Percentiles rank a stretch among this genome's conserved stretches.
Conservation (phyloP, 2,329 filamentous ascomycete species). For the Teratosphaeria viscida region DNA sequence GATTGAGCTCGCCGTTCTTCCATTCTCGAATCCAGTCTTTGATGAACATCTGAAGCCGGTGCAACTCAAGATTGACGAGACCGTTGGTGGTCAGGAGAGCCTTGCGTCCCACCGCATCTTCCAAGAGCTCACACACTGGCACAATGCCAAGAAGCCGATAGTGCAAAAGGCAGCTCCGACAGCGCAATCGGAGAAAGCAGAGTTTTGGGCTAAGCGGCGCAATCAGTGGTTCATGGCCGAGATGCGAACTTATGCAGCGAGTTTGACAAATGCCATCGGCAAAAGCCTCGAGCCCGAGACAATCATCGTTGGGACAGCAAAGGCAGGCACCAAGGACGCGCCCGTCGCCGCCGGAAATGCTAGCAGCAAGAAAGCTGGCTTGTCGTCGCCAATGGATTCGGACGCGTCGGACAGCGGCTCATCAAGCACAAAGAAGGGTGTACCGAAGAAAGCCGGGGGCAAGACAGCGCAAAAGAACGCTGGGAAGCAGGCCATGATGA, state of each 20-base stretch:
- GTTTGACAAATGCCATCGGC: conserved; percentile 54
- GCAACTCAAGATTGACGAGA: conserved; percentile 27
- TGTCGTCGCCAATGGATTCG: conserved; percentile 19
- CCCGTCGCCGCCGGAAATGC: not conserved
- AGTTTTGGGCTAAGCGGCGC: conserved; percentile 32
- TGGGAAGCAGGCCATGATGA: conserved; percentile 35
- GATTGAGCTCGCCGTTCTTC: conserved; percentile 27
- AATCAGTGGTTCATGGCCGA: conserved; percentile 59
- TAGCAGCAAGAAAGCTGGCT: conserved; percentile 8
- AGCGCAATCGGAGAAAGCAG: conserved; percentile 22
- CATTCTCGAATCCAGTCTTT: conserved; percentile 39
- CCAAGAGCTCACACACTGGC: conserved; percentile 49
- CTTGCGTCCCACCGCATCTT: conserved; percentile 33
- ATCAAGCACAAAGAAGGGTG: conserved; percentile 15
- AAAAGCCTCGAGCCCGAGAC: conserved; percentile 55
- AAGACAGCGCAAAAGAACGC: conserved; percentile 26
- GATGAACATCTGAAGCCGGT: conserved; percentile 38
- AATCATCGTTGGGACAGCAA: conserved; percentile 39
- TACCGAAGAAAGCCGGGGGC: conserved; percentile 19
- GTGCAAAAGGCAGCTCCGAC: conserved; percentile 29
- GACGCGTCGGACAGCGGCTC: conserved; percentile 18
- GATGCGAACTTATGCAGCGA: conserved; percentile 58
- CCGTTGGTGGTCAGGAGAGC: conserved; percentile 23
- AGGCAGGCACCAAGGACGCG: conserved; percentile 6
- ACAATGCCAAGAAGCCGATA: conserved; percentile 46